These are phyloP conservation scores for Venturia asperata DNA, from an alignment of 2,329 filamentous ascomycete species.

Conservation along the genomic window DNA sequence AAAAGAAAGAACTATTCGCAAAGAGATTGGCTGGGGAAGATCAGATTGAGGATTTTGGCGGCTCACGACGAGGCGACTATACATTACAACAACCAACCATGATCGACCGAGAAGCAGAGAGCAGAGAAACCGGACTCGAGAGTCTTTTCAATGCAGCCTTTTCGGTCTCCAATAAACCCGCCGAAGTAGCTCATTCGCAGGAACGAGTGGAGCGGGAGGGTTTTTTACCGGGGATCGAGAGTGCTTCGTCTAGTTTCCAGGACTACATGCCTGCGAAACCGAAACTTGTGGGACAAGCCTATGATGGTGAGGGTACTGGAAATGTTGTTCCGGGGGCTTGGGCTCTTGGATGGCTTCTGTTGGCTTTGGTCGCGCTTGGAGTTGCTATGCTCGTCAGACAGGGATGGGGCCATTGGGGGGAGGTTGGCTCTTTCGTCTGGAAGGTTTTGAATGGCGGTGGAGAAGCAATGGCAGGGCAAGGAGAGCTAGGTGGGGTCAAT, in stretches of 20 bases:
- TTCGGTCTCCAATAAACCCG: constrained; percentile 17
- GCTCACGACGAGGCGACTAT: not conserved
- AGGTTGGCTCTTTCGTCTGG: not conserved
- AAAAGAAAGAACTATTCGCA: constrained; percentile 48
- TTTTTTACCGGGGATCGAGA: constrained; percentile 5
- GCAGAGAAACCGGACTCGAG: constrained; percentile 24
- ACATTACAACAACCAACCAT: constrained; percentile 10
- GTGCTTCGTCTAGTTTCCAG: not conserved
- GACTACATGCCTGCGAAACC: not conserved
- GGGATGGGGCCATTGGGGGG: constrained; percentile 1
- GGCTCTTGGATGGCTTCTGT: not conserved
- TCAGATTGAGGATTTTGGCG: constrained; percentile 9
- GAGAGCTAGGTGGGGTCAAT: not conserved
- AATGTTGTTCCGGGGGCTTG: not conserved
- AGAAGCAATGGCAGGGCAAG: not conserved
- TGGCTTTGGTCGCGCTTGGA: not conserved
- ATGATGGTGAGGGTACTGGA: not conserved
- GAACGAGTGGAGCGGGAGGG: not conserved
- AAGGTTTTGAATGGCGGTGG: not conserved
- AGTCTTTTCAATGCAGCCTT: constrained; percentile 23
- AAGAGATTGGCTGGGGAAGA: not conserved
- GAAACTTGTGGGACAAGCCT: not conserved
- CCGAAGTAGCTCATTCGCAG: not conserved
- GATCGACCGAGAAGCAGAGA: constrained; percentile 18
- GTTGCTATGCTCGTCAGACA: not conserved